Conservation (phyloP, 768 basidiomycete genomes). For the Mycena filopes region DNA sequence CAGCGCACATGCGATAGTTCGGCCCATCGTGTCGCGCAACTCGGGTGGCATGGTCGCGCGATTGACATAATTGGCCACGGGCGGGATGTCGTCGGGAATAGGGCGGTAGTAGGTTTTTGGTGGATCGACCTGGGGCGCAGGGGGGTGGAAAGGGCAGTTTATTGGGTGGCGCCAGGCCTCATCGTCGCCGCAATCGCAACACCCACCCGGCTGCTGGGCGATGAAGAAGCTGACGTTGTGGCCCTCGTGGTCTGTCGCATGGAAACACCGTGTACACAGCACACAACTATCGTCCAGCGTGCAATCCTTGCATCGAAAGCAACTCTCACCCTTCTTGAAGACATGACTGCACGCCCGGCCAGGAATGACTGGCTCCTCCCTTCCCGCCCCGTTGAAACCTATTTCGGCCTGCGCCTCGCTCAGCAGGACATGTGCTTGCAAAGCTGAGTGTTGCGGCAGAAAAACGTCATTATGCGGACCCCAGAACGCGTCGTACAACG, state of each 20-base stretch:
- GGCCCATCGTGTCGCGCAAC: conserved; percentile 77
- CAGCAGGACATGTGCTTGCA: conserved; percentile 72
- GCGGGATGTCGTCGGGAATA: conserved; percentile 64
- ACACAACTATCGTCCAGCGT: conserved; percentile 91
- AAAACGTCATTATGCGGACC: conserved; percentile 79
- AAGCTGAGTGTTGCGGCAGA: conserved; percentile 70
- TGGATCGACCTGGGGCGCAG: conserved; percentile 46
- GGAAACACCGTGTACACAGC: conserved; percentile 90
- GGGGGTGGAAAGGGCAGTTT: conserved; percentile 81
- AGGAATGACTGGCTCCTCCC: conserved; percentile 67
- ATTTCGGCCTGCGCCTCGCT: conserved; percentile 75
- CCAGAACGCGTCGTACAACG: conserved; percentile 87
- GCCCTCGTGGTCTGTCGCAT: conserved; percentile 83
- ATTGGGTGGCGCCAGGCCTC: conserved; percentile 85
- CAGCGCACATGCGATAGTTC: conserved; percentile 79
- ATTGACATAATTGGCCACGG: conserved; percentile 68
- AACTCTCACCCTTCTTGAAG: conserved; percentile 91
- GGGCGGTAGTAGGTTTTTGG: conserved; percentile 54
- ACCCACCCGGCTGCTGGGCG: conserved; percentile 90
- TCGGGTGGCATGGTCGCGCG: conserved; percentile 69
- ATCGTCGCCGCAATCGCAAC: conserved; percentile 94
- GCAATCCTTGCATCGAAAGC: conserved; percentile 96
- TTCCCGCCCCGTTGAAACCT: conserved; percentile 67
- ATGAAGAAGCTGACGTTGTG: conserved; percentile 97
- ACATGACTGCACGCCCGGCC: conserved; percentile 86